phyloP scores from a whole-genome alignment of 495 filamentous ascomycete genomes.

The Endocarpon pusillum region DNA sequence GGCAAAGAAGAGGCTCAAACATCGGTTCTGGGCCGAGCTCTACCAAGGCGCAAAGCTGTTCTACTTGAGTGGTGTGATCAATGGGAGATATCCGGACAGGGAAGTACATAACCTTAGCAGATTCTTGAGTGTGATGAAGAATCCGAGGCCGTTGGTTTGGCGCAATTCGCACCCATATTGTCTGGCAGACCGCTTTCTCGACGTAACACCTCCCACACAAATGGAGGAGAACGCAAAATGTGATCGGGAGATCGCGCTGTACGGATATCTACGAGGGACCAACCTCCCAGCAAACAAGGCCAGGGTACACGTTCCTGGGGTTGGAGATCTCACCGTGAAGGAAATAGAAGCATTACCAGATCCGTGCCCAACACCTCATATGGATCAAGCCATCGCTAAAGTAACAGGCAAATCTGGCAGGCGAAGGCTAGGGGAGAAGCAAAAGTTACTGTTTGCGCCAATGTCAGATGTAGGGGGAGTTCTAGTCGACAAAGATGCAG shows the following conservation, averaged over 20 bases:
- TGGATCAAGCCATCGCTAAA: constrained; percentile 71
- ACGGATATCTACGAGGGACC: constrained; percentile 88
- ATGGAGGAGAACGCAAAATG: constrained; percentile 78
- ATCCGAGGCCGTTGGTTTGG: constrained; percentile 90
- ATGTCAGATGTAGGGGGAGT: constrained; percentile 97
- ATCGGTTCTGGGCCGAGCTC: constrained; percentile 88
- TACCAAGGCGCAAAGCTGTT: constrained; percentile 95
- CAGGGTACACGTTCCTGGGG: constrained; percentile 78
- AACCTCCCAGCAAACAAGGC: constrained; percentile 83
- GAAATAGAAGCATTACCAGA: constrained; percentile 77
- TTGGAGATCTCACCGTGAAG: constrained; percentile 81
- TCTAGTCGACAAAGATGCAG: constrained; percentile 62
- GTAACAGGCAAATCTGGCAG: constrained; percentile 60
- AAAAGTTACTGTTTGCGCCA: constrained; percentile 86
- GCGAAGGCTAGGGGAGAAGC: constrained; percentile 76
- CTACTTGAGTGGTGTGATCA: constrained; percentile 87
- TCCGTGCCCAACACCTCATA: constrained; percentile 84
- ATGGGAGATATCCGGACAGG: constrained; percentile 89
- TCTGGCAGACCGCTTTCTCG: constrained; percentile 81
- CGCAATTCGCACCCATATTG: constrained; percentile 89
- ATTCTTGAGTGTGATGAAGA: constrained; percentile 97
- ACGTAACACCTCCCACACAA: constrained; percentile 79
- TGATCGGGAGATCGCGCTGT: constrained; percentile 77
- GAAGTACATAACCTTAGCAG: constrained; percentile 90
- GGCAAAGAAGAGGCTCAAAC: constrained; percentile 89